Evolutionary conservation across 768 basidiomycete genomes (phyloP).

Genomic region (Hericium alpestre): DNA sequence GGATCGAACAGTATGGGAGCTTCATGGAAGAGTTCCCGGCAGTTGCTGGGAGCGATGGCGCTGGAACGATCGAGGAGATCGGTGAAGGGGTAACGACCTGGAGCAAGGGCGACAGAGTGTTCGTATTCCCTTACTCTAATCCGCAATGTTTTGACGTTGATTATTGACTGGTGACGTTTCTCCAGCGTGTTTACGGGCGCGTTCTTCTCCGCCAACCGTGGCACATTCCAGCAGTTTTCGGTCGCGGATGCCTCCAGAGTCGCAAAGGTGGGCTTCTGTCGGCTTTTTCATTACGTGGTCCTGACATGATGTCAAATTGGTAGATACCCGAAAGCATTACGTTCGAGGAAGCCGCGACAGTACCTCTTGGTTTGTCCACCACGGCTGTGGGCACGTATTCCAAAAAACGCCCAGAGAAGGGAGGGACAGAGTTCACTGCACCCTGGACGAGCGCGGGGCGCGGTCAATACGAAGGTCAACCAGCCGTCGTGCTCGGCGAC

Average conservation of each 20-base stretch:
- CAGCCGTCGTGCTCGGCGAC: slow-evolving; percentile 40
- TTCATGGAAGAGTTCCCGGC: slow-evolving; percentile 15
- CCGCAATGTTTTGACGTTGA: not conserved
- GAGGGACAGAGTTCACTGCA: slow-evolving; percentile 29
- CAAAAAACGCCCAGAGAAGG: slow-evolving; percentile 14
- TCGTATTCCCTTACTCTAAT: not conserved
- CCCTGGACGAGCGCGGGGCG: slow-evolving; percentile 27
- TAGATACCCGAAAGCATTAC: slow-evolving; percentile 38
- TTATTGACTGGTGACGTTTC: too few species aligned
- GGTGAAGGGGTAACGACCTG: slow-evolving; percentile 18
- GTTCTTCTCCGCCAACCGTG: not conserved
- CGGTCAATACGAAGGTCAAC: slow-evolving; percentile 31
- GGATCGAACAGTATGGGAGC: slow-evolving; percentile 7
- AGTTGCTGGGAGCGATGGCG: slow-evolving; percentile 15
- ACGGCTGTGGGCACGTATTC: slow-evolving; percentile 41
- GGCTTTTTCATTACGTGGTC: not conserved
- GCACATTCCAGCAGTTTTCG: slow-evolving; percentile 14
- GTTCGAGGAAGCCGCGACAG: slow-evolving; percentile 37
- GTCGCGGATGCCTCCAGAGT: slow-evolving; percentile 9
- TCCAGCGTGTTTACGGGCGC: slow-evolving; percentile 5
- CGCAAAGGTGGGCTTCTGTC: slow-evolving; percentile 8
- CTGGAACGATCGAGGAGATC: slow-evolving; percentile 18
- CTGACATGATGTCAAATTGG: not conserved
- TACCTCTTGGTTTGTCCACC: slow-evolving; percentile 38
- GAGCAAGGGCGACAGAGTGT: slow-evolving; percentile 20